phyloP scores from a whole-genome alignment of 2,329 filamentous ascomycete species.

The Diaporthe capsici region DNA sequence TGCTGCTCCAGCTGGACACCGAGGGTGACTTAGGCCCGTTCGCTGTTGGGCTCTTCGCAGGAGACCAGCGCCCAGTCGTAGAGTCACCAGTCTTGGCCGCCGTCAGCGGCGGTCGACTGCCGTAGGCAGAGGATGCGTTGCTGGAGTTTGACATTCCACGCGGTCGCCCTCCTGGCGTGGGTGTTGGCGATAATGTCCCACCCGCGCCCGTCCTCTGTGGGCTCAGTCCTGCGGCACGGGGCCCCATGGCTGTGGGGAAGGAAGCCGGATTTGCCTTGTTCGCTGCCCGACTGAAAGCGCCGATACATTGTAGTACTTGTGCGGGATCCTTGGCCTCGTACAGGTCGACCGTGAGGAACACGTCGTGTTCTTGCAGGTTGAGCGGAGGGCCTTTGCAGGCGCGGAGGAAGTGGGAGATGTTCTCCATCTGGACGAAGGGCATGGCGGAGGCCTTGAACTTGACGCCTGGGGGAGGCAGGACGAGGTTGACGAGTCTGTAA shows the following conservation, averaged over 20 bases:
- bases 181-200: conserved; percentile 56
- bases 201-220: conserved; percentile 73
- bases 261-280: conserved; percentile 78
- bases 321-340: conserved; percentile 96
- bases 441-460: conserved; percentile 93
- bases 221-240: conserved; percentile 74
- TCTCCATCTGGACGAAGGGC: conserved; percentile 99
- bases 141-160: conserved; percentile 70
- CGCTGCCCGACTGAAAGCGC: conserved; percentile 91
- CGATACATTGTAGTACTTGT: conserved; percentile 93
- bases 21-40: conserved; percentile 63
- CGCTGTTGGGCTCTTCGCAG: conserved; percentile 69
- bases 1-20: conserved; percentile 93
- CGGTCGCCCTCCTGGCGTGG: conserved; percentile 59
- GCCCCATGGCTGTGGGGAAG: conserved; percentile 84
- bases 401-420: conserved; percentile 94
- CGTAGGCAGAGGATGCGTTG: conserved; percentile 68
- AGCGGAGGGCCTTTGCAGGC: conserved; percentile 89
- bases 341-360: conserved; percentile 96
- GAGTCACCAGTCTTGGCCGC: conserved; percentile 69
- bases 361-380: conserved; percentile 91
- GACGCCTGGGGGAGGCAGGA: conserved; percentile 81
- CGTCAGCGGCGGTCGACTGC: conserved; percentile 56
- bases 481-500: conserved; percentile 84
- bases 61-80: conserved; percentile 70